Conservation (phyloP, 106 monocot genomes). For the Acorus gramineus region DNA sequence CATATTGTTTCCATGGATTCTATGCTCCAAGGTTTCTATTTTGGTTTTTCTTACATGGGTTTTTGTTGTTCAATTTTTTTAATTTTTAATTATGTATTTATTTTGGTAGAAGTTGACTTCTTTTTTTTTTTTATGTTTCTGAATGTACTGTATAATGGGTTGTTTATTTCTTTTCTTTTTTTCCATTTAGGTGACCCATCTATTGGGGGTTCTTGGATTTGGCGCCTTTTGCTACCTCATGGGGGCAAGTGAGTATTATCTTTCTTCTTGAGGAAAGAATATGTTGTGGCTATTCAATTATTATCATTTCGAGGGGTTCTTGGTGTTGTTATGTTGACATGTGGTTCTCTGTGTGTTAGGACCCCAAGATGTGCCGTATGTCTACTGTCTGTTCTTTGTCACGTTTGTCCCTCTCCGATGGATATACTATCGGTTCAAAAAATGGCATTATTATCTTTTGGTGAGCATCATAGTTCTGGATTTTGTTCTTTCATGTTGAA, state of each 20-base stretch:
- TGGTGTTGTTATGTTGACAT: neutral
- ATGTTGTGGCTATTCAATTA: neutral
- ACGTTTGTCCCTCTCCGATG: slow-evolving; percentile 91
- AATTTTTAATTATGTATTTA: no score
- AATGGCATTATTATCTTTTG: slow-evolving; percentile 99
- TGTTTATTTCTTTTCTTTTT: no score
- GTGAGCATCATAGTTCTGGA: slow-evolving; percentile 30
- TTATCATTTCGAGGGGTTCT: neutral
- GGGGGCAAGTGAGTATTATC: slow-evolving; percentile 74
- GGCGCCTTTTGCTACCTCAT: slow-evolving; percentile 88
- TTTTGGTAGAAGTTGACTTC: neutral
- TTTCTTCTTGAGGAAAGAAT: neutral
- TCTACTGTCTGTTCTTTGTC: slow-evolving; percentile 84
- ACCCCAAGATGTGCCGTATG: slow-evolving; percentile 90
- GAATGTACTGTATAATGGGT: neutral
- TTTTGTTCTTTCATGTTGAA: no score
- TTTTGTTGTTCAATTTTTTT: no score
- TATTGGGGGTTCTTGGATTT: slow-evolving; percentile 88
- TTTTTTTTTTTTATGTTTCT: neutral
- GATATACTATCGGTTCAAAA: slow-evolving; percentile 99
- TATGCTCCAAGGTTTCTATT: no score
- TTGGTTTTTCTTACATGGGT: no score
- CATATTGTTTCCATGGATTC: no score
- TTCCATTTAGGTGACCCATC: slow-evolving; percentile 68
- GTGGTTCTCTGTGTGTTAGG: slow-evolving; percentile 24